Evolutionary conservation across 2,329 filamentous ascomycete genomes (phyloP), one percentile per base, ranked within the genome.

Genomic region (Pseudonectria foliicola): DNA sequence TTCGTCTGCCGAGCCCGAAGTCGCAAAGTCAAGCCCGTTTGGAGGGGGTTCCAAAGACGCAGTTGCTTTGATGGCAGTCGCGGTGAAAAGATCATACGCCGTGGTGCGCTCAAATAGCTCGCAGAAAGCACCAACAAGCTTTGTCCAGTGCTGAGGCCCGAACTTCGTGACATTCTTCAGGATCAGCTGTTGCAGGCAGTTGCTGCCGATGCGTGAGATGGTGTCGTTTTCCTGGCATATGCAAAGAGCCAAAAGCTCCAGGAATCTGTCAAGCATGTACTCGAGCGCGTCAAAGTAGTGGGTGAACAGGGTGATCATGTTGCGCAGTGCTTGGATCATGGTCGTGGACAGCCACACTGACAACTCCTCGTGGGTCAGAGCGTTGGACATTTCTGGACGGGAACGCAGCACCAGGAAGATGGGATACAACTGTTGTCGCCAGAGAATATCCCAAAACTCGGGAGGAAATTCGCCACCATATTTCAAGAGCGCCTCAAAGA

Each of bases 161-260:
- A 98, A 95, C 57, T 96, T 96, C 42, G 77, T 80, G 8, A 99
- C 92, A 49, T 98, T 98, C 57, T 96, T 90, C 28, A 98, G 62
- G 39, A 99, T 95, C 29, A 99, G 68, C 57, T 96, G 90, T 58
- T 99, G 92, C 34, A 99, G 65, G 57, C 93, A 98, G 57, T 98
- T 98, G 67, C 90, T 96, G 34, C 92, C 92, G 51, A 99, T 99
- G 15, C 93, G 78, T 3, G 92, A 93, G 46, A 98, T 90, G 0
- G 93, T 99, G 54, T 99, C 92, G 52, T 98, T 98, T 57, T 99
- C 92, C 60, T 99, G 92, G 57, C 90, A 96, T 44, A 99, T 98
- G 57, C 92, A 99, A 10, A 98, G 75, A 4, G 87, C 89, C 10
- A 99, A 68, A 13, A 99, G 75, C 59, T 96, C 90, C 25, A 99